Conservation (phyloP, 257 asterid species). For the Paraleonurus japonicus region DNA sequence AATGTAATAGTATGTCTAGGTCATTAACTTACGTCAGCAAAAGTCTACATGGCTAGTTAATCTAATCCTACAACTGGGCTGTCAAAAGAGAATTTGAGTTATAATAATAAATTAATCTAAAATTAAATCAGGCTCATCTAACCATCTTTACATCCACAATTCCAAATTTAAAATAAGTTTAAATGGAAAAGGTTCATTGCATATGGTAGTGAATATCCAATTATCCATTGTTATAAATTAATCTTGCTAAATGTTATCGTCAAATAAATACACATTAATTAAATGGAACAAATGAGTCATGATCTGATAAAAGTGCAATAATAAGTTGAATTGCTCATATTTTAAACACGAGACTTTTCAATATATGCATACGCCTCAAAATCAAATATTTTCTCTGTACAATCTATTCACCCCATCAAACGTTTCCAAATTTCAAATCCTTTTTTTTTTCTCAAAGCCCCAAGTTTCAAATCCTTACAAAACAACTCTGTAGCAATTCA, state of each 20-base stretch:
- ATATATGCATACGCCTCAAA: neutral
- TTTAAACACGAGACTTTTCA: neutral
- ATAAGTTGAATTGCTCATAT: neutral
- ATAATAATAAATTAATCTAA: neutral
- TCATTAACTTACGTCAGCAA: too few relatives aligned
- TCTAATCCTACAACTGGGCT: neutral
- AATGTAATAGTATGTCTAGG: too few relatives aligned
- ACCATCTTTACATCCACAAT: neutral
- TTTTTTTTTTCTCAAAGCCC: too few relatives aligned
- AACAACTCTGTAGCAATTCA: neutral
- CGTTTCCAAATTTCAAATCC: neutral
- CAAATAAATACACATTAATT: neutral
- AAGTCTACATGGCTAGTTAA: too few relatives aligned
- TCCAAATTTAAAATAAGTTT: neutral
- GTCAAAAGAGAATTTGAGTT: neutral
- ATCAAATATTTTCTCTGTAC: neutral
- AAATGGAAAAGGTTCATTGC: neutral
- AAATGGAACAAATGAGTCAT: neutral
- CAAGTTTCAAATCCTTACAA: neutral
- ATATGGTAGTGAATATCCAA: too few relatives aligned
- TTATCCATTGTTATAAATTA: too few relatives aligned
- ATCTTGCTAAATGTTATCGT: too few relatives aligned
- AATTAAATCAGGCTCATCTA: neutral
- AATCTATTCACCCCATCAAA: slow-evolving; percentile 1
- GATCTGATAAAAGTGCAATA: neutral